Evolutionary conservation across 768 basidiomycete species (phyloP), one percentile per base, ranked within the genome.

Genomic region (Calocera cornea): DNA sequence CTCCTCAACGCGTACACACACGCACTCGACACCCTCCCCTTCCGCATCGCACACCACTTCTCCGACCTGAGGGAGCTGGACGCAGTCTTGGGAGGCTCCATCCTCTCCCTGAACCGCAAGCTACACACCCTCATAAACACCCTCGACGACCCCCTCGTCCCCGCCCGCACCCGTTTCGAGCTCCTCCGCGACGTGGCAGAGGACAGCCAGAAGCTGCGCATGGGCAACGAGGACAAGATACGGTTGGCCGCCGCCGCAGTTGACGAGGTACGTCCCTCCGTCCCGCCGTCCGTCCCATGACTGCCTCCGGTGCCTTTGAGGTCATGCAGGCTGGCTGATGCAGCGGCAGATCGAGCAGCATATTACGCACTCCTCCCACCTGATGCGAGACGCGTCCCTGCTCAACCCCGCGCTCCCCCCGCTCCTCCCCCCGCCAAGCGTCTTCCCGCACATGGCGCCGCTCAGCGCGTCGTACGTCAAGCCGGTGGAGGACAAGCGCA

Each of bases 51-150:
- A 14, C 87, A 92, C 77, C 88, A 87, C 77, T 91, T 97, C 76
- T 91, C 89, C 12, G 97, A 99, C 82, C 86, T 99, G 66, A 90
- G 94, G 70, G 97, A 99, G 79, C 90, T 99, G 78, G 97, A 98
- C 77, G 97, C 95, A 67, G 97, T 99, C 68, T 84, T 99, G 16
- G 16, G 72, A 94, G 93, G 71, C 81, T 92, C 92, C 69, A 89
- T 95, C 77, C 76, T 85, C 70, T 81, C 84, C 71, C 88, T 99
- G 74, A 92, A 89, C 68, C 72, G 82, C 50, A 92, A 92, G 77
- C 87, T 98, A 70, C 82, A 84, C 67, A 75, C 77, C 41, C 87
- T 99, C 71, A 88, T 87, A 41, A 74, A 79, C 68, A 86, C 91
- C 83, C 86, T 97, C 73, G 87, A 92, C 74, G 80, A 83, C 68